Conservation (phyloP, 176 grass and related monocot species). For the Triticum monococcum region DNA sequence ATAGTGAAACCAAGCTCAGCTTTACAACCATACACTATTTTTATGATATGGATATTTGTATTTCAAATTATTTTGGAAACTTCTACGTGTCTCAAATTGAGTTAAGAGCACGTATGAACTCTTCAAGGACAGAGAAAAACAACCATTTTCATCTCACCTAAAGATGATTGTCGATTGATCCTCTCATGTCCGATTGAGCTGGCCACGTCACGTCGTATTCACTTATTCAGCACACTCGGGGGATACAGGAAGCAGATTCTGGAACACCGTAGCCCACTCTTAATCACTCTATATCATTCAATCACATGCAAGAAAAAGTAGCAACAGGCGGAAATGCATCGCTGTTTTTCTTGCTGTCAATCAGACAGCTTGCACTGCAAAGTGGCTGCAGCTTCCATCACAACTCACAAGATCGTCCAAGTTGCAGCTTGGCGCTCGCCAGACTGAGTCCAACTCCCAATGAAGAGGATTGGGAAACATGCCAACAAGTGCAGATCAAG, state of each 20-base stretch:
- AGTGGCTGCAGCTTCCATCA: constrained; percentile 36
- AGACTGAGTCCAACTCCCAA: constrained; percentile 13
- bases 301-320: constrained; percentile 17
- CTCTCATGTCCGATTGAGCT: not conserved
- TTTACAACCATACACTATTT: not conserved
- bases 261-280: constrained; percentile 7
- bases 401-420: constrained; percentile 29
- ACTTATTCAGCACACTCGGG: not conserved
- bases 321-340: constrained; percentile 11
- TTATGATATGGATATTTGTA: not conserved
- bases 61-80: too few species aligned
- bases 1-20: not conserved
- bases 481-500: constrained; percentile 51
- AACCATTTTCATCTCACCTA: too few species aligned
- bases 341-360: constrained; percentile 29
- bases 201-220: not conserved
- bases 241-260: constrained; percentile 33
- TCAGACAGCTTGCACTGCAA: constrained; percentile 38
- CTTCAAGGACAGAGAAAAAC: too few species aligned
- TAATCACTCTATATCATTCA: not conserved
- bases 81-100: too few species aligned
- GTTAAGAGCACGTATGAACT: too few species aligned
- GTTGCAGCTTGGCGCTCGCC: constrained; percentile 9
- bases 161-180: not conserved
- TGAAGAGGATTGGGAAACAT: constrained; percentile 10